Conservation (phyloP, 208 protist genomes). For the Leishmania tropica region DNA sequence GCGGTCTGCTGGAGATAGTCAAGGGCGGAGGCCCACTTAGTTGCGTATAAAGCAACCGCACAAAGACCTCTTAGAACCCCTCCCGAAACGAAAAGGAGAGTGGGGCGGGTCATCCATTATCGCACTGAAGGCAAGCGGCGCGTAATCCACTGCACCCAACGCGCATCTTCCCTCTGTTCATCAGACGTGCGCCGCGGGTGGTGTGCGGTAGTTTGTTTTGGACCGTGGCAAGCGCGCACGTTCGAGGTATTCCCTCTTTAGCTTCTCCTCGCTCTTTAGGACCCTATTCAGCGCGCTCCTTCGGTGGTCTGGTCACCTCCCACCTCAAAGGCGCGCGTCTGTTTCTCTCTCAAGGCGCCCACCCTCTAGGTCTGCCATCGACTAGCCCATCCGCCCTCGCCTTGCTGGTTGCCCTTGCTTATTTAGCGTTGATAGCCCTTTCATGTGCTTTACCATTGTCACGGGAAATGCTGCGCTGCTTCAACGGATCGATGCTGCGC, state of each 20-base stretch:
- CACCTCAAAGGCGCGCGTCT: not conserved
- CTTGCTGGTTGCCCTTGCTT: not conserved
- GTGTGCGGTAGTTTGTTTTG: not conserved
- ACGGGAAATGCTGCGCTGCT: slow-evolving; percentile 42
- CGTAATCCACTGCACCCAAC: not conserved
- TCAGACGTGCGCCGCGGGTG: not conserved
- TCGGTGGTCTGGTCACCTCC: not conserved
- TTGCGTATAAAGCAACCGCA: not conserved
- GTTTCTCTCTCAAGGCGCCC: not conserved
- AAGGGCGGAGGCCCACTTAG: not conserved
- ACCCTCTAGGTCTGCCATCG: not conserved
- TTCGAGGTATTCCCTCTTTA: not conserved
- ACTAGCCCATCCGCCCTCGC: not conserved
- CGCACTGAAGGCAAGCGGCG: not conserved
- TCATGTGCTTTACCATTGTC: not conserved
- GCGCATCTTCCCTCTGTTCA: not conserved
- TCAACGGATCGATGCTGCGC: slow-evolving; percentile 27
- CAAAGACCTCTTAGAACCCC: not conserved
- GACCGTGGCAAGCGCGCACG: not conserved
- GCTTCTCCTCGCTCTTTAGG: not conserved
- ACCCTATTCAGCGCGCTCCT: not conserved
- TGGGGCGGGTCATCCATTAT: not conserved
- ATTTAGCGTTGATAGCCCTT: not conserved
- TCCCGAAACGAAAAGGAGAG: not conserved
- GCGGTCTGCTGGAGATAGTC: not conserved